A percentile compares a stretch with the other conserved stretches of the same genome.
These are phyloP conservation scores for Pseudomonodictys pantanalensis DNA, from an alignment of 495 filamentous ascomycete species.

Conservation along the genomic window DNA sequence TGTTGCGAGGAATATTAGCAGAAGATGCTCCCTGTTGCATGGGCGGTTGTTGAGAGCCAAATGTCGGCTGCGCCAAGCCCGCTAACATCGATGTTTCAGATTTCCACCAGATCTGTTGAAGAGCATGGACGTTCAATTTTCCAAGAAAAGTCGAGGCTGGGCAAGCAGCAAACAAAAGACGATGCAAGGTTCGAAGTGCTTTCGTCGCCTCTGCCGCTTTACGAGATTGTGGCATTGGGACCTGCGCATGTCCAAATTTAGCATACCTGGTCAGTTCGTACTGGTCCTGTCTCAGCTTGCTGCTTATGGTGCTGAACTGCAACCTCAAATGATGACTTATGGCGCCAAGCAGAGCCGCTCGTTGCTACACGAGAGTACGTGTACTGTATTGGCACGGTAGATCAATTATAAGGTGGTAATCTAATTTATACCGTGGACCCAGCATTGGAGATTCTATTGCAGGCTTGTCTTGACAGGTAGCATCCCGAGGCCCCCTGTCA, in stretches of 20 bases:
- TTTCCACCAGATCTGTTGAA: not conserved
- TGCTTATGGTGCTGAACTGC: slow-evolving; percentile 6
- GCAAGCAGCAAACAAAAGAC: no score
- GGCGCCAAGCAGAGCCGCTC: not conserved
- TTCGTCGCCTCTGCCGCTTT: no score
- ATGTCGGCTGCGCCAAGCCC: slow-evolving; percentile 19
- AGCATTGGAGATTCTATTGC: no score
- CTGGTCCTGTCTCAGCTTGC: slow-evolving; percentile 4
- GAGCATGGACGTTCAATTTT: no score
- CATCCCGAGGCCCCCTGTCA: no score
- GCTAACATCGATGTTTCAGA: slow-evolving; percentile 15
- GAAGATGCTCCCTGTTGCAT: not conserved
- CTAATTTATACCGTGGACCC: no score
- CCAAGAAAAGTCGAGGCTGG: no score
- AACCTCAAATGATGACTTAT: slow-evolving; percentile 14
- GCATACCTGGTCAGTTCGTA: not conserved
- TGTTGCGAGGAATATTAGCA: not conserved
- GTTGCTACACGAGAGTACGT: not conserved
- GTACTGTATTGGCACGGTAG: not conserved
- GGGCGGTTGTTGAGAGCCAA: no score
- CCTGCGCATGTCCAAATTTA: slow-evolving; percentile 5
- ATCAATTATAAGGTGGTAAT: no score
- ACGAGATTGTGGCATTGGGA: no score
- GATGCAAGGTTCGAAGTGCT: no score
- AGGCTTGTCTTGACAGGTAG: no score